Conservation (phyloP, 495 filamentous ascomycete species). For the Neurospora hispaniola region DNA sequence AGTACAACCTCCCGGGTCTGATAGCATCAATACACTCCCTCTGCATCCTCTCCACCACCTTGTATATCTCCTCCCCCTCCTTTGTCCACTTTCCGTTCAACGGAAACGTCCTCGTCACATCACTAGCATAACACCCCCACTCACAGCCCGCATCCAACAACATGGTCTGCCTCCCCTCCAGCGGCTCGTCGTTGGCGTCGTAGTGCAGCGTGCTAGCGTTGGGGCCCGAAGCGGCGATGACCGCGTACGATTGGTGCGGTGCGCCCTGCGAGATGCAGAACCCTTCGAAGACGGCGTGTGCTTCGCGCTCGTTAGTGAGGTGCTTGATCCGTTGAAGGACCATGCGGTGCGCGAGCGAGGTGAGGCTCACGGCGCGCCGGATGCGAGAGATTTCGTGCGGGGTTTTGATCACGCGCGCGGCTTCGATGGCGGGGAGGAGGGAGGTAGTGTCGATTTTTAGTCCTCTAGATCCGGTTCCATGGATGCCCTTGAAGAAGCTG, state of each 20-base stretch:
- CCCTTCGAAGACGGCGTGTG: slow-evolving; percentile 64
- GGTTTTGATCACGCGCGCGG: slow-evolving; percentile 65
- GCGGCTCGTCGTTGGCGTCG: slow-evolving; percentile 58
- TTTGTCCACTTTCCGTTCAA: slow-evolving; percentile 52
- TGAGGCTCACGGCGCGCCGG: slow-evolving; percentile 62
- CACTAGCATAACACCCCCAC: slow-evolving; percentile 78
- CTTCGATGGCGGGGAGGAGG: slow-evolving; percentile 59
- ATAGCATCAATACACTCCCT: slow-evolving; percentile 59
- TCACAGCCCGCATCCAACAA: slow-evolving; percentile 81
- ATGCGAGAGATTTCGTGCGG: slow-evolving; percentile 72
- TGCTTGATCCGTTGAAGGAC: slow-evolving; percentile 50
- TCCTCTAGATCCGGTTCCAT: not conserved
- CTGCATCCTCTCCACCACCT: slow-evolving; percentile 74
- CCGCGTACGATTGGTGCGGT: slow-evolving; percentile 71
- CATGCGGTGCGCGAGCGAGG: slow-evolving; percentile 55
- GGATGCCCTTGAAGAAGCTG: not conserved
- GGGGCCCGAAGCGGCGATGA: slow-evolving; percentile 68
- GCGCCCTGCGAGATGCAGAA: slow-evolving; percentile 61
- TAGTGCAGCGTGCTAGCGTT: slow-evolving; percentile 87
- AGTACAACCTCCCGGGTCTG: slow-evolving; percentile 53
- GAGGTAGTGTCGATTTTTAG: slow-evolving; percentile 27
- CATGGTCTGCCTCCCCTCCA: slow-evolving; percentile 57
- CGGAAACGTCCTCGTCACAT: slow-evolving; percentile 83
- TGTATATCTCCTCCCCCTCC: slow-evolving; percentile 61
- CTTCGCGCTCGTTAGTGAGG: slow-evolving; percentile 67